Evolutionary conservation across 306 rosid genomes (phyloP).

Genomic region (Macrotyloma uniflorum): DNA sequence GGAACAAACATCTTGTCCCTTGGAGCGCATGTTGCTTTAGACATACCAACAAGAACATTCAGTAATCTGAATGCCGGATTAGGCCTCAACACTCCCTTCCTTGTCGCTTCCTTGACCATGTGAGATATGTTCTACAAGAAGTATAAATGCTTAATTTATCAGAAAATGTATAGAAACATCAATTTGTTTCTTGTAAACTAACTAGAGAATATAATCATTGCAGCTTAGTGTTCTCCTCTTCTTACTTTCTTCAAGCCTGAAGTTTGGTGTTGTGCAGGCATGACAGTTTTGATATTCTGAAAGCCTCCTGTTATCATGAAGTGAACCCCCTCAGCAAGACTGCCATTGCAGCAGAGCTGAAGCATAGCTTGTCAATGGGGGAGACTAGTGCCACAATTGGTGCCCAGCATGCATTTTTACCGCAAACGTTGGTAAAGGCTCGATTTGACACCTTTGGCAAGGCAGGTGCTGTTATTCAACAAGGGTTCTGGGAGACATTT

Average conservation of each 20-base stretch:
- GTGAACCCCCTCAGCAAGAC: slow-evolving; percentile 59
- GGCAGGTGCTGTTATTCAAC: slow-evolving; percentile 60
- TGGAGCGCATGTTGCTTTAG: slow-evolving; percentile 56
- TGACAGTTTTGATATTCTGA: slow-evolving; percentile 60
- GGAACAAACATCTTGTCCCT: slow-evolving; percentile 56
- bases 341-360: slow-evolving; percentile 70
- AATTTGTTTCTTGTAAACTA: not conserved
- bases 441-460: slow-evolving; percentile 54
- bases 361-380: slow-evolving; percentile 49
- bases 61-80: slow-evolving; percentile 56
- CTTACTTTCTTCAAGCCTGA: slow-evolving; percentile 24
- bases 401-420: slow-evolving; percentile 62
- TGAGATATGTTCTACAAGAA: slow-evolving; percentile 50
- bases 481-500: slow-evolving; percentile 53
- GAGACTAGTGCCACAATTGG: slow-evolving; percentile 58
- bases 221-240: slow-evolving; percentile 6
- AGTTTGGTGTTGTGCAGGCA: slow-evolving; percentile 54
- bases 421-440: slow-evolving; percentile 55
- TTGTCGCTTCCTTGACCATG: slow-evolving; percentile 61
- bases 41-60: slow-evolving; percentile 53
- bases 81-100: slow-evolving; percentile 52
- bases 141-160: slow-evolving; percentile 6
- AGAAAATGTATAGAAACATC: slow-evolving; percentile 9
- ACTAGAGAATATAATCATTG: not conserved
- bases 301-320: slow-evolving; percentile 54